Conservation (phyloP, 768 basidiomycete species). For the Coprinopsis strossmayeri region DNA sequence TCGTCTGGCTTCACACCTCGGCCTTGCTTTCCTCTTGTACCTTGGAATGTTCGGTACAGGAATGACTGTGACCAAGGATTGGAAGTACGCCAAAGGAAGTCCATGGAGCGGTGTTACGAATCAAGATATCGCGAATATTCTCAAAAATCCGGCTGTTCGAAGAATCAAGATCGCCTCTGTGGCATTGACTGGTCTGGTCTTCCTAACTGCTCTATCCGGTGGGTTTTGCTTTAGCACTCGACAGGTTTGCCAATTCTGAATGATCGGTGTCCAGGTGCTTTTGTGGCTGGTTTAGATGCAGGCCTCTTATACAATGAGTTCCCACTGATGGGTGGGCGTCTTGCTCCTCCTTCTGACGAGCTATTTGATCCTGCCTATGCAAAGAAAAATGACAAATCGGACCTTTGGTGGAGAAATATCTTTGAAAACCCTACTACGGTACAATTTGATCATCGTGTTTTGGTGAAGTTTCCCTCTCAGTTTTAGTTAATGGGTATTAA, state of each 20-base stretch:
- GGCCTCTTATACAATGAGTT: conserved; percentile 98
- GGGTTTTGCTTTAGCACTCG: conserved; percentile 14
- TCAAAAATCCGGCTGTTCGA: conserved; percentile 51
- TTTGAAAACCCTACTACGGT: conserved; percentile 98
- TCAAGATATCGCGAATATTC: conserved; percentile 34
- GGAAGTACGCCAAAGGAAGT: conserved; percentile 57
- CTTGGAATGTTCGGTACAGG: conserved; percentile 86
- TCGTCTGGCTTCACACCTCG: conserved; percentile 89
- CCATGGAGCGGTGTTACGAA: conserved; percentile 49
- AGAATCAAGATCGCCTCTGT: conserved; percentile 55
- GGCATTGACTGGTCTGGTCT: conserved; percentile 69
- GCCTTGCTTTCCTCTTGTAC: conserved; percentile 88
- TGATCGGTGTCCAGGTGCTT: conserved; percentile 65
- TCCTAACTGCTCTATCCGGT: conserved; percentile 93
- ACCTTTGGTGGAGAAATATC: conserved; percentile 93
- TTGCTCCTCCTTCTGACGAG: conserved; percentile 78
- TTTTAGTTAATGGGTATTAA: background rate
- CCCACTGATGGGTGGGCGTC: conserved; percentile 87
- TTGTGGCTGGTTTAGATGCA: conserved; percentile 96
- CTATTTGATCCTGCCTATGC: conserved; percentile 76
- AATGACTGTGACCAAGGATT: conserved; percentile 70
- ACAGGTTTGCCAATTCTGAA: background rate
- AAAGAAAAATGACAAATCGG: conserved; percentile 57
- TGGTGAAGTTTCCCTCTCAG: conserved; percentile 43
- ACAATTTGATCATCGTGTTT: conserved; percentile 91